Conservation (phyloP, 257 asterid genomes). For the Petunia secreta region DNA sequence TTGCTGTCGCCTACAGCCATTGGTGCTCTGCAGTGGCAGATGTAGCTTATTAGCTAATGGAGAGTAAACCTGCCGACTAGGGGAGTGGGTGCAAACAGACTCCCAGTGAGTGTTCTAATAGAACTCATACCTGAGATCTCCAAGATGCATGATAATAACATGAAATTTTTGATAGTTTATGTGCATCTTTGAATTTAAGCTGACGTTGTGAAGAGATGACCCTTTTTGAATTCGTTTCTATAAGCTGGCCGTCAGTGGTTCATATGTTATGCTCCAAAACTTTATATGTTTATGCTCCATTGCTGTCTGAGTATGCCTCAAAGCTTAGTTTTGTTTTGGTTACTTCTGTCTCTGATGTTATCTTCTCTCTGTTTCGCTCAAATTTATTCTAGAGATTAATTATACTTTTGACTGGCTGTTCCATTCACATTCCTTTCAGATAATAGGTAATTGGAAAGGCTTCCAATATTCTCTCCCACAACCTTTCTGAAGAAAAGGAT, state of each 20-base stretch:
- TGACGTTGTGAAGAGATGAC: constrained; percentile 8
- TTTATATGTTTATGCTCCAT: background rate
- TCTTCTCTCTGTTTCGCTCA: background rate
- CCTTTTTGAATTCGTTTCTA: background rate
- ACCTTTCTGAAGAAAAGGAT: constrained; percentile 45
- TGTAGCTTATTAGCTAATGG: too few relatives aligned
- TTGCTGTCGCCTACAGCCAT: background rate
- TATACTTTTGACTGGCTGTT: constrained; percentile 27
- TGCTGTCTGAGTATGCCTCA: background rate
- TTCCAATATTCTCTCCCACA: constrained; percentile 38
- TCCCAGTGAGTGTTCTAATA: background rate
- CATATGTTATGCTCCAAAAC: background rate
- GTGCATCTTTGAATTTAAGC: background rate
- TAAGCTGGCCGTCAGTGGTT: constrained; percentile 1
- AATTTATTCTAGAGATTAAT: background rate
- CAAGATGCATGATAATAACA: background rate
- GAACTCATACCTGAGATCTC: background rate
- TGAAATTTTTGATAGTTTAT: background rate
- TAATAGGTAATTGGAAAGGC: constrained; percentile 41
- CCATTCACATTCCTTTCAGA: constrained; percentile 39
- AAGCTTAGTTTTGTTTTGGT: background rate
- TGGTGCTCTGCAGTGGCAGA: background rate
- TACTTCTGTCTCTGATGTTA: background rate
- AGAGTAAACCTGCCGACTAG: background rate
- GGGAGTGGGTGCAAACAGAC: background rate